Conservation (phyloP, 177 flowering plant species). For the Tripterygium wilfordii region DNA sequence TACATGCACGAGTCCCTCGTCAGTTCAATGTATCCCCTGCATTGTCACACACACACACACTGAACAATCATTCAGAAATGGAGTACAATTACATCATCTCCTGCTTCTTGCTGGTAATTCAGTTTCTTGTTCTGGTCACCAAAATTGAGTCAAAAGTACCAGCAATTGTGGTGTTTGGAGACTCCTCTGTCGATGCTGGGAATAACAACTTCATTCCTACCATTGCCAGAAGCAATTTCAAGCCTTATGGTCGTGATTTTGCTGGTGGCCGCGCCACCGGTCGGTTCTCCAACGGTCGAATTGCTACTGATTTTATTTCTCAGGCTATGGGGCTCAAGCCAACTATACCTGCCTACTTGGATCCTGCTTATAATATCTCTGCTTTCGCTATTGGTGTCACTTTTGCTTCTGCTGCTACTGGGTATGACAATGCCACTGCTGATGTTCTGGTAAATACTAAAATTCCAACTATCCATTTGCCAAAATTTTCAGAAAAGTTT, state of each 20-base stretch:
- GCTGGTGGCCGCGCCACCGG: slow-evolving; percentile 31
- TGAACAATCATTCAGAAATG: no score
- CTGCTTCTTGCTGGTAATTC: no score
- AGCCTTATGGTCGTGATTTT: slow-evolving; percentile 44
- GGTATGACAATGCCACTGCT: slow-evolving; percentile 40
- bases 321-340: slow-evolving; percentile 37
- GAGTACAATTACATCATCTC: no score
- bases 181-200: slow-evolving; percentile 37
- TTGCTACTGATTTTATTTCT: slow-evolving; percentile 37
- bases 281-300: slow-evolving; percentile 36
- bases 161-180: slow-evolving; percentile 41
- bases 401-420: slow-evolving; percentile 48
- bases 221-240: slow-evolving; percentile 33
- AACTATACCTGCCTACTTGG: slow-evolving; percentile 32
- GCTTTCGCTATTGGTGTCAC: slow-evolving; percentile 42
- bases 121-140: not conserved
- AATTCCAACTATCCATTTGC: no score
- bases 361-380: slow-evolving; percentile 26
- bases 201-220: slow-evolving; percentile 32
- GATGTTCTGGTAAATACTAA: slow-evolving; percentile 33
- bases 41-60: no score
- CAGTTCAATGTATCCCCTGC: no score
- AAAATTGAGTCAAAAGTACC: slow-evolving; percentile 18
- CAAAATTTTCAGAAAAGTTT: no score
- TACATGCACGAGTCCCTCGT: no score